Percentiles rank a stretch among this genome's conserved stretches.
phyloP scores from a whole-genome alignment of 257 asterid species.

The Thymus mandschuricus region DNA sequence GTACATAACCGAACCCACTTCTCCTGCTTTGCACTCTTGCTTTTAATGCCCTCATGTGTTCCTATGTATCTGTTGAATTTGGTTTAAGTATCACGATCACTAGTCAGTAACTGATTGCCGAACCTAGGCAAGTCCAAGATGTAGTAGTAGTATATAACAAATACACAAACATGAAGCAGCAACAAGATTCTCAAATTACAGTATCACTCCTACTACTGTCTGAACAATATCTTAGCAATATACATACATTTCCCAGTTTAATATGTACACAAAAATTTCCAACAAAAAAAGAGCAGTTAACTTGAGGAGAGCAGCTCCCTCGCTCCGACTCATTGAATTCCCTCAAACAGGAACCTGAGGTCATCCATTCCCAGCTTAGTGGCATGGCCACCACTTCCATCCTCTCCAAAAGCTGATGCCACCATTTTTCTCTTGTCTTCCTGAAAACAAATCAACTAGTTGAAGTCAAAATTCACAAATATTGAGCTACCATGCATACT shows the following conservation, averaged over 20 bases:
- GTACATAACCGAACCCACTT: background rate
- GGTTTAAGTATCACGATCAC: too few species aligned
- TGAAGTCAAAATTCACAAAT: background rate
- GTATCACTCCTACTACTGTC: background rate
- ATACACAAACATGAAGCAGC: background rate
- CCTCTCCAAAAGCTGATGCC: constrained; percentile 98
- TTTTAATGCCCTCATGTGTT: background rate
- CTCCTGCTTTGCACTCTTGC: background rate
- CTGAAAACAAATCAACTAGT: constrained; percentile 42
- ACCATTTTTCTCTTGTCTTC: constrained; percentile 98
- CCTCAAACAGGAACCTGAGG: constrained; percentile 69
- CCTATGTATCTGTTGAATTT: background rate
- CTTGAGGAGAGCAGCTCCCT: background rate
- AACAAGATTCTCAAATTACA: constrained; percentile 9
- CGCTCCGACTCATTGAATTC: background rate
- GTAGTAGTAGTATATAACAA: too few species aligned
- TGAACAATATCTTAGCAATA: constrained; percentile 29
- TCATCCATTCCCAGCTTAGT: constrained; percentile 74
- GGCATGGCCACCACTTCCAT: constrained; percentile 69
- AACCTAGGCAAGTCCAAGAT: too few species aligned
- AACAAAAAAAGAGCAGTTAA: constrained; percentile 3
- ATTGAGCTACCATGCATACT: background rate
- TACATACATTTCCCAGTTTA: constrained; percentile 22
- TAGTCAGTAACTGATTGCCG: too few species aligned
- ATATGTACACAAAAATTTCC: constrained; percentile 39